phyloP scores from a whole-genome alignment of 176 grass and related monocot genomes.

The Triticum monococcum region DNA sequence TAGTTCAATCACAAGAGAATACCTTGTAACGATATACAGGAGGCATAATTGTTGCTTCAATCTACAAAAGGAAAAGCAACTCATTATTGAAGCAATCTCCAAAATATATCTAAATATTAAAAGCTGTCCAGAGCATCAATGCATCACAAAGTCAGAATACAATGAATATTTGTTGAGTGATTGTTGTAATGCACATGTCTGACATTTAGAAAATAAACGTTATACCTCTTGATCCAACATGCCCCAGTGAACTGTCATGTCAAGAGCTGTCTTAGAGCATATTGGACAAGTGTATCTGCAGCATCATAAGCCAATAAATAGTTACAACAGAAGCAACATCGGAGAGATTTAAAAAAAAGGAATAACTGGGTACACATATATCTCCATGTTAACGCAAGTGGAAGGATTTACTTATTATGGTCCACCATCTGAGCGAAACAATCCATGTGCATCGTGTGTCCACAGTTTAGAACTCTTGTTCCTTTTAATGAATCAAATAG shows the following conservation, averaged over 20 bases:
- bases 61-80: slow-evolving; percentile 46
- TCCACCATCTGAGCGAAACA: slow-evolving; percentile 75
- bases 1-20: slow-evolving; percentile 9
- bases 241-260: slow-evolving; percentile 58
- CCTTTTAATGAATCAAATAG: slow-evolving; percentile 95
- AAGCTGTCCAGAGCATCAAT: neutral
- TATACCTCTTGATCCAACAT: slow-evolving; percentile 87
- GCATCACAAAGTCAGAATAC: neutral
- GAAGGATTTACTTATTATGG: slow-evolving; percentile 66
- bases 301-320: slow-evolving; percentile 31
- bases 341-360: slow-evolving; percentile 2
- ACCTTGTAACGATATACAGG: slow-evolving; percentile 89
- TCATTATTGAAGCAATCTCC: slow-evolving; percentile 29
- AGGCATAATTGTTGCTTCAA: slow-evolving; percentile 93
- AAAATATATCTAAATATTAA: slow-evolving; percentile 8
- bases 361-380: slow-evolving; percentile 6
- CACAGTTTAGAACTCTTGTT: slow-evolving; percentile 80
- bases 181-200: neutral
- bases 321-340: slow-evolving; percentile 25
- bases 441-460: slow-evolving; percentile 90
- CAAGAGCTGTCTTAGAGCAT: slow-evolving; percentile 72
- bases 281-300: slow-evolving; percentile 90
- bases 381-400: slow-evolving; percentile 8
- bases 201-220: neutral
- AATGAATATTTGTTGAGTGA: neutral